Base-by-base conservation (phyloP, 495 filamentous ascomycete species). In the Xylaria cubensis region DNA sequence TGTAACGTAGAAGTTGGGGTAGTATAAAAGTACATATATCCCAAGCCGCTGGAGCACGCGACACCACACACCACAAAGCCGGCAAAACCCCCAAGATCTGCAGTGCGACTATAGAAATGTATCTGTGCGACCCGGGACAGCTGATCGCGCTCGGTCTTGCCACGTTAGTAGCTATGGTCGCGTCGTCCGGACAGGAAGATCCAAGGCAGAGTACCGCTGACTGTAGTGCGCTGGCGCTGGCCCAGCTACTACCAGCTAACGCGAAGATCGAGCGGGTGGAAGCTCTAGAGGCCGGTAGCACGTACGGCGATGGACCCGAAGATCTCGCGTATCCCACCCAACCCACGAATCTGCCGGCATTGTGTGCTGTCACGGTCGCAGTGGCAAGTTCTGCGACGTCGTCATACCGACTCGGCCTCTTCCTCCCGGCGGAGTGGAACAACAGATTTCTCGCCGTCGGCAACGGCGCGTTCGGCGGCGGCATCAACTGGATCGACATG, bases 401-500 rank as follows among this genome's bases (percentile, higher is more conserved):
- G 10, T 75, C 73, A 2, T 88, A 83, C 70, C 82, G 84, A 42
- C 82, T 88, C 53, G 87, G 86, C 0, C 70, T 89, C 5, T 86
- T 88, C 74, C 73, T 89, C 19, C 88, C 87, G 0, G 73, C 81
- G 0, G 68, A 74, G 12, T 89, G 88, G 88, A 88, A 88, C 69
- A 73, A 73, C 10, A 78, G 85, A 6, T 84, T 86, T 71, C 79
- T 87, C 21, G 74, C 82, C 0, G 79, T 83, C 8, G 87, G 87
- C 0, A 88, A 88, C 73, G 84, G 85, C 36, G 87, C 84, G 0
- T 88, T 86, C 68, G 82, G 80, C 12, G 85, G 86, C 15, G 87
- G 87, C 0, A 86, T 88, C 73, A 87, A 87, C 70, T 88, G 83
- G 82, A 74, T 83, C 21, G 86, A 89, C 69, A 87, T 88, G 83